Percentiles rank a stretch among this genome's conserved stretches.
Evolutionary conservation across 1,139 yeast genomes (phyloP).

Genomic region (Kluyveromyces sp.): DNA sequence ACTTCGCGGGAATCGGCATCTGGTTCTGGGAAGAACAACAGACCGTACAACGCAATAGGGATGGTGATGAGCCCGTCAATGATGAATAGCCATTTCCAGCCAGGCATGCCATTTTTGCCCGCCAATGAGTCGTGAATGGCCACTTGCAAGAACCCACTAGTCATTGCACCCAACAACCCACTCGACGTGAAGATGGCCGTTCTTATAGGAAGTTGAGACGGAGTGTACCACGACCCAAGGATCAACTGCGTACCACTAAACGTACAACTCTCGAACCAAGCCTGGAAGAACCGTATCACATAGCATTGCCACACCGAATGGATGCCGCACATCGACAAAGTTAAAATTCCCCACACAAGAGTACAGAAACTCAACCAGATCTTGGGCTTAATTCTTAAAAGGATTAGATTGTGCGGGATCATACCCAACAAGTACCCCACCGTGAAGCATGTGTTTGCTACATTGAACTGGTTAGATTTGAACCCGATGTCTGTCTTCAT

Average conservation of each 20-base stretch:
- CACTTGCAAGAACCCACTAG: constrained; percentile 55
- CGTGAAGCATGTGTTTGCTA: constrained; percentile 48
- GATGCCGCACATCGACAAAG: constrained; percentile 43
- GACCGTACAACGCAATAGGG: constrained; percentile 47
- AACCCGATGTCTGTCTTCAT: constrained; percentile 47
- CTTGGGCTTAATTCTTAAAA: constrained; percentile 45
- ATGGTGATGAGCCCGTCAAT: constrained; percentile 52
- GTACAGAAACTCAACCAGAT: constrained; percentile 50
- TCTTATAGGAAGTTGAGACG: constrained; percentile 40
- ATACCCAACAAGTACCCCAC: constrained; percentile 54
- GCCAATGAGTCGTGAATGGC: constrained; percentile 46
- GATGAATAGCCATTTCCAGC: constrained; percentile 67
- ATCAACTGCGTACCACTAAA: constrained; percentile 48
- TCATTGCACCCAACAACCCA: constrained; percentile 46
- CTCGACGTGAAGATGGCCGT: constrained; percentile 47
- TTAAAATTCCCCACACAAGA: constrained; percentile 47
- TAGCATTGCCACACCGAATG: constrained; percentile 39
- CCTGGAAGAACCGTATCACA: constrained; percentile 48
- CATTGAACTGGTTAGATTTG: constrained; percentile 43
- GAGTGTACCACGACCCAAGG: constrained; percentile 47
- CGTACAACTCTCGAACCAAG: constrained; percentile 47
- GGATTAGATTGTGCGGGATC: constrained; percentile 47
- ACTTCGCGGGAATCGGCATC: background rate
- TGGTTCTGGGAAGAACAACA: constrained; percentile 46
- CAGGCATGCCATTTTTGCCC: constrained; percentile 42